Evolutionary conservation across 2,329 filamentous ascomycete species (phyloP), one percentile per base, ranked within the genome.

Genomic region (Aaosphaeria arxii): DNA sequence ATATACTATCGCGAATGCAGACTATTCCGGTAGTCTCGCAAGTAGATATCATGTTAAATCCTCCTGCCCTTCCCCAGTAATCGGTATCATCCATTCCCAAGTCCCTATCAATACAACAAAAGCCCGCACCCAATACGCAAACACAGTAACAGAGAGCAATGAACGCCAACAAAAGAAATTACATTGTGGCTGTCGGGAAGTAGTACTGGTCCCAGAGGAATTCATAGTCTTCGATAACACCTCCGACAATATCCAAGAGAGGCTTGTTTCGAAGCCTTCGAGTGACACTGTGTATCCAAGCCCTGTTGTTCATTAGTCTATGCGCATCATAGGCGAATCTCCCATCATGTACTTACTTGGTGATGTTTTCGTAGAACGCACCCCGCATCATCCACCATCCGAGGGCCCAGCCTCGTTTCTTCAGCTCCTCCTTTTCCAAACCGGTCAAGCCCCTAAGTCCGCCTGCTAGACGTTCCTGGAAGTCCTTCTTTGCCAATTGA

Each of bases 141-240:
- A 24, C 3, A 24, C 17, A 24, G 17, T 24, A 24, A 24, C n/a
- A n/a, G n/a, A n/a, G 3, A 36, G 7, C 9, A 36, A 36, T n/a
- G n/a, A 40, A 40, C 24, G 35, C 56, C 40, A 53, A 48, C 48
- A 49, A 44, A 45, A 54, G 13, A 9, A 41, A 42, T 57, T 63
- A 82, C 52, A 81, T 57, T 5, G 82, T 86, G 29, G 82, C 78
- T 1, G 83, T 86, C 13, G 83, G 79, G 71, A 97, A 99, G 72
- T 97, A 95, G 71, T 96, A 97, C 61, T 95, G 91, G 72, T 96
- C 91, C 94, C 94, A 99, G 31, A 99, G 77, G 69, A 95, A 97
- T 71, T 96, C 89, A 67, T 99, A 99, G 69, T 99, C 94, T 67
- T 96, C 91, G 54, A 97, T 72, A 41, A 99, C 87, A 48, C 88